Evolutionary conservation across 163 green algal species (phyloP).

Genomic region (Prototheca cutis): DNA sequence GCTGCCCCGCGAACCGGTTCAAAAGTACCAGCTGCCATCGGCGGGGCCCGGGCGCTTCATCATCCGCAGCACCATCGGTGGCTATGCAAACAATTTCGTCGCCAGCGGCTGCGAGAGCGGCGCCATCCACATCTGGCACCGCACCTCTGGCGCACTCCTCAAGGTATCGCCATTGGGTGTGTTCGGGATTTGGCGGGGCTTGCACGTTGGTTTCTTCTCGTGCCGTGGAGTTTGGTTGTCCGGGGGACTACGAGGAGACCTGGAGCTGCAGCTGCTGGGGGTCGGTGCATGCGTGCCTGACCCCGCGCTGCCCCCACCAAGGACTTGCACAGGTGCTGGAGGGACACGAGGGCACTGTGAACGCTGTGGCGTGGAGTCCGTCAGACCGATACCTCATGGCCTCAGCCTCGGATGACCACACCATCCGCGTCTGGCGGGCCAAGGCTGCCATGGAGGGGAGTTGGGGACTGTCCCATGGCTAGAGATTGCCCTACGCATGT

Average conservation of each 20-base stretch:
- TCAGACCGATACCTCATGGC: slow-evolving; percentile 71
- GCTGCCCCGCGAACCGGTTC: slow-evolving; percentile 18
- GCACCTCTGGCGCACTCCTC: slow-evolving; percentile 59
- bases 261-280: too few relatives aligned
- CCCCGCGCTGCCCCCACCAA: too few relatives aligned
- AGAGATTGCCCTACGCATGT: too few relatives aligned
- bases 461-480: too few relatives aligned
- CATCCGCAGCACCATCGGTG: slow-evolving; percentile 71
- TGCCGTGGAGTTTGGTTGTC: too few relatives aligned
- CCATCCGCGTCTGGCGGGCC: slow-evolving; percentile 64
- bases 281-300: too few relatives aligned
- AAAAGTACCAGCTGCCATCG: slow-evolving; percentile 36
- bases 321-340: slow-evolving; percentile 45
- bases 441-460: not conserved
- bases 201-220: too few relatives aligned
- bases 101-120: slow-evolving; percentile 72
- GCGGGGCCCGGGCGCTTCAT: slow-evolving; percentile 59
- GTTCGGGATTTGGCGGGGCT: too few relatives aligned
- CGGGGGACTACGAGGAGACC: too few relatives aligned
- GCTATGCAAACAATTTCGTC: slow-evolving; percentile 61
- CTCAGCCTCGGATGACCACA: slow-evolving; percentile 75
- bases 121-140: slow-evolving; percentile 81
- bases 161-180: too few relatives aligned
- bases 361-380: slow-evolving; percentile 84
- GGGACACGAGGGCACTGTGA: slow-evolving; percentile 82